Evolutionary conservation across 2,329 filamentous ascomycete genomes (phyloP), one percentile per base, ranked within the genome.

Genomic region (Colletotrichum karsti): DNA sequence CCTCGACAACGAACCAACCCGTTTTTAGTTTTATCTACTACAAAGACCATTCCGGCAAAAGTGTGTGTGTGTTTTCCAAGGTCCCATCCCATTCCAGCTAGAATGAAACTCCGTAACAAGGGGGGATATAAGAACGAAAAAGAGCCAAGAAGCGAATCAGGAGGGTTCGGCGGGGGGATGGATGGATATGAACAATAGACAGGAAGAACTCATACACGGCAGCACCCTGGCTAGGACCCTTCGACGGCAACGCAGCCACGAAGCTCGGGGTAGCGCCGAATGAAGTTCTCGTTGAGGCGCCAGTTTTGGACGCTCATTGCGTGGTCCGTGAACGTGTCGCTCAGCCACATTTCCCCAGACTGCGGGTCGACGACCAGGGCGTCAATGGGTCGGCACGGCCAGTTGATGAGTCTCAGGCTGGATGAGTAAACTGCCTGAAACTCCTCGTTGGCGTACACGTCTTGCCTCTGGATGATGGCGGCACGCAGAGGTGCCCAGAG

Each of bases 361-460:
- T 72, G 55, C 66, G 74, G 70, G 46, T 76, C 72, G 46, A 72
- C 71, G 20, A 72, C 63, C 50, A 76, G 69, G 51, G 72, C 73
- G 57, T 71, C 69, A 20, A 72, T 60, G 8, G 73, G 72, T 15
- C 72, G 70, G 24, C 69, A 70, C 26, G 76, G 74, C 80, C 77
- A 82, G 46, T 81, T 78, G 50, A 77, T 70, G 55, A 77, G 68
- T 33, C 76, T 77, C 51, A 82, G 59, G 59, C 74, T 77, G 39
- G 72, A 70, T 46, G 72, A 75, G 69, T 81, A 82, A 41, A 78
- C 51, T 59, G 74, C 72, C 42, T 75, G 74, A 46, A 82, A 82
- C 56, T 82, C 78, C 3, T 76, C 73, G 7, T 76, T 82, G 42
- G 75, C 76, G 62, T 82, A 83, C 5, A 75, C 55, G 15, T 76